Conservation (phyloP, 352 stramenopile species). For the Phytophthora megakarya region DNA sequence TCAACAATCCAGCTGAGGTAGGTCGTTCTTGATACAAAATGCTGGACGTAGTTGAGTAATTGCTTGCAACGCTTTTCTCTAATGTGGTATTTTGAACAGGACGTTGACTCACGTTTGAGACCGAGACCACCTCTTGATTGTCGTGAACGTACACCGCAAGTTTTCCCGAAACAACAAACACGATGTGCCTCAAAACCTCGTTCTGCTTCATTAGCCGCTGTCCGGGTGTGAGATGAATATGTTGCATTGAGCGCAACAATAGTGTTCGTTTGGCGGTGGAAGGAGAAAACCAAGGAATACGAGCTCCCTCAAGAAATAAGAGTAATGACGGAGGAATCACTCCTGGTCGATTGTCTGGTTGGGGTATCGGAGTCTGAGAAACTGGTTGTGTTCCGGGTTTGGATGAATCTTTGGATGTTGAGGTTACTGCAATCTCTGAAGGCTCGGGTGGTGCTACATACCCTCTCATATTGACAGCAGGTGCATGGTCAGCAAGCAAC, state of each 20-base stretch:
- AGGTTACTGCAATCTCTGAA: neutral
- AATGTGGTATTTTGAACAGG: slow-evolving; percentile 61
- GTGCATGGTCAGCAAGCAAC: slow-evolving; percentile 42
- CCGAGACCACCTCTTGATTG: slow-evolving; percentile 42
- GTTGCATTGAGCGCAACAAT: slow-evolving; percentile 40
- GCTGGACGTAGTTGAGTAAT: slow-evolving; percentile 72
- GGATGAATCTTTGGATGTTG: neutral
- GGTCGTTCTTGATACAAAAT: slow-evolving; percentile 47
- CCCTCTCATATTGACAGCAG: slow-evolving; percentile 38
- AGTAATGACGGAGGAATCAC: slow-evolving; percentile 28
- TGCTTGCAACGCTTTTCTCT: slow-evolving; percentile 63
- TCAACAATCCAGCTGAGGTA: neutral
- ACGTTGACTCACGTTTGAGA: slow-evolving; percentile 59
- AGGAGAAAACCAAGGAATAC: slow-evolving; percentile 37
- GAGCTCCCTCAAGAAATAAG: slow-evolving; percentile 33
- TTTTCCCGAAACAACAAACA: slow-evolving; percentile 53
- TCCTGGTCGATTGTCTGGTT: neutral
- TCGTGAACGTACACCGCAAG: slow-evolving; percentile 48
- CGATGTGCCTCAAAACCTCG: slow-evolving; percentile 49
- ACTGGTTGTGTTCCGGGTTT: neutral
- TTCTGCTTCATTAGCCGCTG: slow-evolving; percentile 47
- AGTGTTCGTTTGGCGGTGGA: slow-evolving; percentile 45
- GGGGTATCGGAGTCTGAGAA: neutral
- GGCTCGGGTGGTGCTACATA: slow-evolving; percentile 5
- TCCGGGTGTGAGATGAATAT: slow-evolving; percentile 36